These are phyloP conservation scores for Penicillium sp. DNA, from an alignment of 2,329 filamentous ascomycete species.

Conservation along the genomic window DNA sequence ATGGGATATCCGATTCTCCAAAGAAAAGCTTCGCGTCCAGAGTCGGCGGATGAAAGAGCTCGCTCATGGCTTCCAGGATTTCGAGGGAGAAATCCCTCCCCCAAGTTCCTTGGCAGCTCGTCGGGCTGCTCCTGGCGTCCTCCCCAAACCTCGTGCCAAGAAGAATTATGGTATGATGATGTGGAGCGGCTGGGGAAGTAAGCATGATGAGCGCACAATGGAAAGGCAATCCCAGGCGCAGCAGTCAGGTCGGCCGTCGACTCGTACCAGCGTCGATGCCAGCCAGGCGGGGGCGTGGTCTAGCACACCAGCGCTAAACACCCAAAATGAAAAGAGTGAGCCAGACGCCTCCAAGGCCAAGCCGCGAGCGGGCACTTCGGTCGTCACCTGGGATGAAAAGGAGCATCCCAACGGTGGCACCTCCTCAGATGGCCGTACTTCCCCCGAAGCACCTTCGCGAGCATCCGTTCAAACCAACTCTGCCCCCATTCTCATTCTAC, in stretches of 20 bases:
- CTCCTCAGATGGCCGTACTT: background rate
- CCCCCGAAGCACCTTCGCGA: slow-evolving; percentile 13
- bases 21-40: slow-evolving; percentile 69
- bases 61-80: slow-evolving; percentile 68
- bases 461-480: slow-evolving; percentile 18
- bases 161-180: slow-evolving; percentile 76
- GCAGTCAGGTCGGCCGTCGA: slow-evolving; percentile 22
- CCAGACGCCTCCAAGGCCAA: background rate
- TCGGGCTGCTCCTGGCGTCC: slow-evolving; percentile 43
- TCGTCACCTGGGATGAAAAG: slow-evolving; percentile 15
- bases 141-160: slow-evolving; percentile 30
- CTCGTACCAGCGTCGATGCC: slow-evolving; percentile 29
- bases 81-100: slow-evolving; percentile 76
- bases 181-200: slow-evolving; percentile 87
- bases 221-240: slow-evolving; percentile 29
- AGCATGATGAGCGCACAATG: slow-evolving; percentile 78
- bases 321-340: background rate
- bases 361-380: background rate
- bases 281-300: slow-evolving; percentile 29
- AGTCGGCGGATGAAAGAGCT: slow-evolving; percentile 73
- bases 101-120: slow-evolving; percentile 79
- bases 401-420: slow-evolving; percentile 1
- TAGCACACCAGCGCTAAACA: slow-evolving; percentile 15
- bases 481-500: slow-evolving; percentile 31
- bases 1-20: slow-evolving; percentile 73